Percentiles rank a stretch among this genome's conserved stretches.
These are phyloP conservation scores for Apodospora peruviana DNA, from an alignment of 495 filamentous ascomycete genomes.

Conservation along the genomic window DNA sequence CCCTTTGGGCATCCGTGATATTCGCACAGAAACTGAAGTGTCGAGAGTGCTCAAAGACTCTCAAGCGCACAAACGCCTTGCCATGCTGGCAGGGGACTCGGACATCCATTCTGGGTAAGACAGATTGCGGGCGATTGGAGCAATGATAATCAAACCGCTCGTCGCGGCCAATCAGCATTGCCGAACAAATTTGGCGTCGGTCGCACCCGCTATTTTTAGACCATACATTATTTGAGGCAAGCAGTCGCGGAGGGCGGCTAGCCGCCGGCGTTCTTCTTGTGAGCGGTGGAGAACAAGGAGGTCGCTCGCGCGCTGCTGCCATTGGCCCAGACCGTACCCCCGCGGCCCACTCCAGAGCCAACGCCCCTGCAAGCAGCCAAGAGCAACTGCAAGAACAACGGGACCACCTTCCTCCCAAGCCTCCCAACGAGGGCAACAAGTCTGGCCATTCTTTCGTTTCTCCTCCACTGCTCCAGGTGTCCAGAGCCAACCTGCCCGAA, in stretches of 20 bases:
- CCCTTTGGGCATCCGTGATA: too few relatives aligned
- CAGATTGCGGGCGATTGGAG: not conserved
- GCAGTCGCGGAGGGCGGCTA: conserved; percentile 21
- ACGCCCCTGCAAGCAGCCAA: conserved; percentile 19
- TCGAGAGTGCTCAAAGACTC: not conserved
- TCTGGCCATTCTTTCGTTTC: not conserved
- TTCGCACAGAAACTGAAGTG: too few relatives aligned
- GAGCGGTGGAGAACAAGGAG: conserved; percentile 4
- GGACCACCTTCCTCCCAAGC: conserved; percentile 4
- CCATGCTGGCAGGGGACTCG: not conserved
- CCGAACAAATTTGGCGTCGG: conserved; percentile 19
- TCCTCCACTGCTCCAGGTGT: not conserved
- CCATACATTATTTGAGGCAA: conserved; percentile 25
- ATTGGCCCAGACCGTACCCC: conserved; percentile 16
- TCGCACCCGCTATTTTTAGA: conserved; percentile 29
- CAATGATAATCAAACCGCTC: conserved; percentile 1
- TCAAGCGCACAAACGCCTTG: not conserved
- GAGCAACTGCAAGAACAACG: conserved; percentile 6
- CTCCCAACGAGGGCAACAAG: too few relatives aligned
- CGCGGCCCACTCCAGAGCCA: conserved; percentile 18
- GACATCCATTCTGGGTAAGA: conserved; percentile 9
- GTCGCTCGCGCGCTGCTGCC: not conserved
- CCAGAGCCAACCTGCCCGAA: too few relatives aligned
- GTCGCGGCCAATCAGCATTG: conserved; percentile 16
- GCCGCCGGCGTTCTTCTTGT: conserved; percentile 18